phyloP scores from a whole-genome alignment of 495 filamentous ascomycete species.

The Symbiotaphrina buchneri region DNA sequence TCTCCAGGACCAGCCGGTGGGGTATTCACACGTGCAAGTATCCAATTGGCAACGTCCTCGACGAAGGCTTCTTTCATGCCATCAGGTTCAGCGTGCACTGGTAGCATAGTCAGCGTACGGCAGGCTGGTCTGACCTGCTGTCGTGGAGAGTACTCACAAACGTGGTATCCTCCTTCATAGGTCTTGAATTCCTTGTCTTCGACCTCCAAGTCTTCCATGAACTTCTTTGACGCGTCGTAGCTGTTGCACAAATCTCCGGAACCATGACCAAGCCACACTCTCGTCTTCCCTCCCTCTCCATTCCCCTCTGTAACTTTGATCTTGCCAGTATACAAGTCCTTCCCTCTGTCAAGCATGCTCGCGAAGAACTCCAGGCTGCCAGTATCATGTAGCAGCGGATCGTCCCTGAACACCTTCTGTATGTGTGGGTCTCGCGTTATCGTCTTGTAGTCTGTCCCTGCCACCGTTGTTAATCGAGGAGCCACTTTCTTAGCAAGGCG shows the following conservation, averaged over 20 bases:
- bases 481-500: conserved; percentile 38
- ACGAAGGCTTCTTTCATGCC: conserved; percentile 36
- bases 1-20: too few species aligned
- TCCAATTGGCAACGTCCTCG: conserved; percentile 53
- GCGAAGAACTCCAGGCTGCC: conserved; percentile 59
- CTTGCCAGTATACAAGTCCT: conserved; percentile 20
- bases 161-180: conserved; percentile 65
- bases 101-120: neutral
- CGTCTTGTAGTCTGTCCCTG: conserved; percentile 29
- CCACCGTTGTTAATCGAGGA: conserved; percentile 33
- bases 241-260: conserved; percentile 41
- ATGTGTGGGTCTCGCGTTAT: conserved; percentile 41
- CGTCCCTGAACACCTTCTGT: conserved; percentile 26
- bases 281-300: conserved; percentile 13
- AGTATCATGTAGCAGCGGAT: conserved; percentile 50
- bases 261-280: conserved; percentile 44
- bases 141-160: conserved; percentile 16
- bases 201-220: conserved; percentile 26
- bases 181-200: conserved; percentile 42
- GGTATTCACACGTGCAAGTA: conserved; percentile 33
- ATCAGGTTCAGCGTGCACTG: conserved; percentile 45
- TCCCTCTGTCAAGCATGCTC: conserved; percentile 49
- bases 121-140: neutral
- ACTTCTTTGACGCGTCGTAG: conserved; percentile 33
- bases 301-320: conserved; percentile 15